These are phyloP conservation scores for Suillus clintonianus DNA, from an alignment of 768 basidiomycete species.

Conservation along the genomic window DNA sequence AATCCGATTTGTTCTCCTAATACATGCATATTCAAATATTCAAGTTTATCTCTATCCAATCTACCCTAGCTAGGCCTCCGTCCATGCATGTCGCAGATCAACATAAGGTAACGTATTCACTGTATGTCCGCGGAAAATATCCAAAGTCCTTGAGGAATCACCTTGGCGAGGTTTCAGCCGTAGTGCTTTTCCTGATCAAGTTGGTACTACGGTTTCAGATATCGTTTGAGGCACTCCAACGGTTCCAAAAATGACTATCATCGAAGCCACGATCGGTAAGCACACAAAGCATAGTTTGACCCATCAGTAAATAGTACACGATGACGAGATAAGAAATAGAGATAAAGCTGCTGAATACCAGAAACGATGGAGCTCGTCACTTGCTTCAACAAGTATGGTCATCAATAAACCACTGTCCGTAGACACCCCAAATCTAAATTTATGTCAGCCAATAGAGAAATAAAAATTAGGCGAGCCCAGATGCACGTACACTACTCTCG, in stretches of 20 bases:
- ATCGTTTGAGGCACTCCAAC: background rate
- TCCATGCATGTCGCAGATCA: background rate
- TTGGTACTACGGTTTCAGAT: background rate
- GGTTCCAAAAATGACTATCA: too few relatives aligned
- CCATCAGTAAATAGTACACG: background rate
- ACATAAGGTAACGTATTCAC: background rate
- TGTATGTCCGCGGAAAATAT: background rate
- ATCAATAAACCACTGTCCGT: slow-evolving; percentile 15
- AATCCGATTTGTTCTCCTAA: too few relatives aligned
- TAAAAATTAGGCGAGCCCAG: background rate
- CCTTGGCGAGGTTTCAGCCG: background rate
- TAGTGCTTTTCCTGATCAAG: background rate
- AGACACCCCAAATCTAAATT: slow-evolving; percentile 5
- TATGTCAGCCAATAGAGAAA: background rate
- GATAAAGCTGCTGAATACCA: background rate
- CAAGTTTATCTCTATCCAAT: too few relatives aligned
- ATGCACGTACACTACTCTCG: background rate
- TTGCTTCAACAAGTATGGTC: slow-evolving; percentile 1
- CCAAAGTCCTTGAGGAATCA: background rate
- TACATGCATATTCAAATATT: too few relatives aligned
- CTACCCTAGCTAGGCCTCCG: background rate
- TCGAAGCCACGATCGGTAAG: background rate
- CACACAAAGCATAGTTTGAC: background rate
- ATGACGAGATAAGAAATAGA: background rate
- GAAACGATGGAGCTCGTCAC: background rate